Evolutionary conservation across 768 basidiomycete genomes (phyloP).

Genomic region (Russula sp.): DNA sequence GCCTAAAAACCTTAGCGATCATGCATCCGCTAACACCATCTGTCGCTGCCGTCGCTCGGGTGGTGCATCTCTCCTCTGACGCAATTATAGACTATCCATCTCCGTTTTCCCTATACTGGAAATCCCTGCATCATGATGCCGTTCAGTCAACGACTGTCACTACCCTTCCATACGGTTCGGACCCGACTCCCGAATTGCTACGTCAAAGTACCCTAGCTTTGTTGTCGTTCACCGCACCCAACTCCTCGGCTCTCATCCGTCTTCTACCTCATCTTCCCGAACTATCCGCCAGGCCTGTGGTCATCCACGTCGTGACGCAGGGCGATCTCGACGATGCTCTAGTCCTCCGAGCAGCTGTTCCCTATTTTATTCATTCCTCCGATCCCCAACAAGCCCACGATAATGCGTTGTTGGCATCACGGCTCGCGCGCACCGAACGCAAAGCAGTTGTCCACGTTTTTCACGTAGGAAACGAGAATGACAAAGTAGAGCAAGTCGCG

Average conservation of each 20-base stretch:
- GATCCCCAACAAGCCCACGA: conserved; percentile 82
- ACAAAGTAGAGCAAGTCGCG: conserved; percentile 48
- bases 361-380: conserved; percentile 78
- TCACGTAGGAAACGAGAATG: conserved; percentile 45
- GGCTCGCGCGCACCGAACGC: conserved; percentile 64
- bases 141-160: conserved; percentile 41
- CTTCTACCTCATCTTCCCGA: conserved; percentile 70
- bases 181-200: conserved; percentile 57
- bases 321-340: conserved; percentile 73
- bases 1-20: neutral
- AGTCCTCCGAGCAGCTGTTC: conserved; percentile 71
- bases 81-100: conserved; percentile 52
- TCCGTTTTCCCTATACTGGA: conserved; percentile 44
- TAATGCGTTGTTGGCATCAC: conserved; percentile 82
- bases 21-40: conserved; percentile 31
- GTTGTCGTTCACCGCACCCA: conserved; percentile 56
- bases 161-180: conserved; percentile 60
- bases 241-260: conserved; percentile 51
- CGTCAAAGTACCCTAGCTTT: conserved; percentile 45
- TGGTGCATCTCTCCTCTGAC: conserved; percentile 71
- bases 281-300: conserved; percentile 61
- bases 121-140: conserved; percentile 36
- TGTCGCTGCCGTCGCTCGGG: conserved; percentile 52
- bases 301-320: conserved; percentile 64
- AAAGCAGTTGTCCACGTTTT: conserved; percentile 88